A percentile compares a stretch with the other conserved stretches of the same genome.
phyloP scores from a whole-genome alignment of 1,284 basidiomycete genomes.

The Trametes hirsuta region DNA sequence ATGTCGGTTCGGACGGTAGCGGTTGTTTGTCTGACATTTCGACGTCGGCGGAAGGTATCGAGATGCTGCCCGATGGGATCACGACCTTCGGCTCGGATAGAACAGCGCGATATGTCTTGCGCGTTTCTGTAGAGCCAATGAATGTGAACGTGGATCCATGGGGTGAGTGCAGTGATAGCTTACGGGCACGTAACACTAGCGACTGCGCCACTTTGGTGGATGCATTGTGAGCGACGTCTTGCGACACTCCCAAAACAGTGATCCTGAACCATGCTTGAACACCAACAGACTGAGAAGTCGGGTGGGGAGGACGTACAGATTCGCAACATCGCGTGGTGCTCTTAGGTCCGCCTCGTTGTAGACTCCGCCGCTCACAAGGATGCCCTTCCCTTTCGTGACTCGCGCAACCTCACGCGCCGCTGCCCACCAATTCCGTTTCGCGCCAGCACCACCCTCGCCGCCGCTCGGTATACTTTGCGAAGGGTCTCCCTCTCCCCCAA shows the following conservation, averaged over 20 bases:
- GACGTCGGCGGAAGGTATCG: background rate
- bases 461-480: slow-evolving; percentile 48
- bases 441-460: slow-evolving; percentile 52
- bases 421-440: slow-evolving; percentile 84
- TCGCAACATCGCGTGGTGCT: slow-evolving; percentile 70
- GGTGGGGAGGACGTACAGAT: slow-evolving; percentile 55
- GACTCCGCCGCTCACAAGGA: slow-evolving; percentile 71
- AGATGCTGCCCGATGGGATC: slow-evolving; percentile 41
- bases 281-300: background rate
- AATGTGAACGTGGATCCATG: background rate
- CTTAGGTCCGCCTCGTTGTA: slow-evolving; percentile 60
- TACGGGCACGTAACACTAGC: slow-evolving; percentile 72
- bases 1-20: background rate
- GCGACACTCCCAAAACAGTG: slow-evolving; percentile 65
- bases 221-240: slow-evolving; percentile 66
- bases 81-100: slow-evolving; percentile 72
- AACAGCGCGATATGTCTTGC: slow-evolving; percentile 67
- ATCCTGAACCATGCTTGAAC: slow-evolving; percentile 40
- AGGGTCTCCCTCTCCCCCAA: slow-evolving; percentile 60
- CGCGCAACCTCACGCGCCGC: slow-evolving; percentile 71
- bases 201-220: slow-evolving; percentile 65
- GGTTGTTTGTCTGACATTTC: background rate
- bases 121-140: slow-evolving; percentile 45
- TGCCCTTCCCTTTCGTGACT: slow-evolving; percentile 75
- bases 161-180: slow-evolving; percentile 34